Evolutionary conservation across 2,329 filamentous ascomycete species (phyloP), one percentile per base, ranked within the genome.

Genomic region (Venturia asperata): DNA sequence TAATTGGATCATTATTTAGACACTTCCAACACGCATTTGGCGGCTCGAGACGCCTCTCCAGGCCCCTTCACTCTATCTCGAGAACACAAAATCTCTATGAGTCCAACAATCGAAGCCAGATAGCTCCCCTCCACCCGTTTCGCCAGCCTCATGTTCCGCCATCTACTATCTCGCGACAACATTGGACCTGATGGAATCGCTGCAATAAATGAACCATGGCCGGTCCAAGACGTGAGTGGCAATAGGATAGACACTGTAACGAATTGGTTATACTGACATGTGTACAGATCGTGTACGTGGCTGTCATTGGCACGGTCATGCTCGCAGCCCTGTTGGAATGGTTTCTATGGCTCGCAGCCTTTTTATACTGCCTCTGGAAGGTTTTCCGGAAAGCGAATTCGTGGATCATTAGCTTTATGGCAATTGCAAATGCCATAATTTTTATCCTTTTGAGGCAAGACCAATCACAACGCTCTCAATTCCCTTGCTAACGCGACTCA

Each of bases 261-360:
- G 9, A 37, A 34, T 5, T 17, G 6, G 37, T 39, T 13, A 37
- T 45, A 58, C 60, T 60, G 49, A 39, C 24, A 17, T 13, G 41
- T 15, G 63, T 17, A 9, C 41, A 97, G 91, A 92, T 96, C 70
- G 80, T 93, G 65, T 97, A 95, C 74, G 88, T 92, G 10, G 80
- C 87, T 65, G 88, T 97, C 69, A 83, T 97, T 43, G 90, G 90
- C 21, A 76, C 88, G 7, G 81, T 97, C 62, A 91, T 97, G 87
- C 71, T 94, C 30, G 90, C 89, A 66, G 93, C 93, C 1, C 81
- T 92, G 39, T 80, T 97, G 10, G 93, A 97, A 78, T 97, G 94
- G 92, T 87, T 96, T 67, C 83, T 97, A 17, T 97, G 92, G 91
- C 82, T 97, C 49, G 86, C 89, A n/a, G 92, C 93, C 3, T 97